These are phyloP conservation scores for Arbutus unedo DNA, from an alignment of 148 eudicot genomes.

Conservation along the genomic window DNA sequence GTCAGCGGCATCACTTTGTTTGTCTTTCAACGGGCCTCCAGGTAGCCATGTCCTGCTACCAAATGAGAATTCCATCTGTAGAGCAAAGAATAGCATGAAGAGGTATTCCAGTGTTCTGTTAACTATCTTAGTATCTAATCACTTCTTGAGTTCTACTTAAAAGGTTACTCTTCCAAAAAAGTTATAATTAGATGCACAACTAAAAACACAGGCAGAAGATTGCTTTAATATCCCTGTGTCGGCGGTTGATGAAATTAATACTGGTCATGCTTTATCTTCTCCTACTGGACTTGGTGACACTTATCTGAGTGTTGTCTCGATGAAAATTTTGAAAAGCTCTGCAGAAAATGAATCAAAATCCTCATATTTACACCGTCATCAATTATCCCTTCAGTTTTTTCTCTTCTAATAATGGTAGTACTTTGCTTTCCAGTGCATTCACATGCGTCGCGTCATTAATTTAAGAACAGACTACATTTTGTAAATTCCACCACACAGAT, in stretches of 20 bases:
- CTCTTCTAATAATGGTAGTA: neutral
- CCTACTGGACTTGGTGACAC: neutral
- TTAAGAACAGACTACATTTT: neutral
- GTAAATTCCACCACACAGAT: neutral
- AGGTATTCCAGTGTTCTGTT: neutral
- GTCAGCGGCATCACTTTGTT: constrained; percentile 35
- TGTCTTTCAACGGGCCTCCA: constrained; percentile 42
- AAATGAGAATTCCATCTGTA: constrained; percentile 96
- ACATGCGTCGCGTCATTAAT: neutral
- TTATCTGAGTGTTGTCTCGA: neutral
- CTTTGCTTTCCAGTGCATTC: neutral
- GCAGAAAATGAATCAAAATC: neutral
- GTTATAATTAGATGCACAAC: neutral
- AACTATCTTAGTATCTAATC: neutral
- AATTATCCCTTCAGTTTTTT: neutral
- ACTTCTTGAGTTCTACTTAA: neutral
- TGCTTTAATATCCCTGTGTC: neutral
- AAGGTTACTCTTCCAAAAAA: neutral
- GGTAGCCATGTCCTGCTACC: constrained; percentile 75
- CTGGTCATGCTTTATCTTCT: neutral
- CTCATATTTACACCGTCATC: neutral
- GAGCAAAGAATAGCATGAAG: constrained; percentile 18
- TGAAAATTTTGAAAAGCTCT: neutral
- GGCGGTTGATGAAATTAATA: neutral
- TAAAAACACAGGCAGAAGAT: neutral